Evolutionary conservation across 148 eudicot genomes (phyloP).

Genomic region (Polygonum aviculare): DNA sequence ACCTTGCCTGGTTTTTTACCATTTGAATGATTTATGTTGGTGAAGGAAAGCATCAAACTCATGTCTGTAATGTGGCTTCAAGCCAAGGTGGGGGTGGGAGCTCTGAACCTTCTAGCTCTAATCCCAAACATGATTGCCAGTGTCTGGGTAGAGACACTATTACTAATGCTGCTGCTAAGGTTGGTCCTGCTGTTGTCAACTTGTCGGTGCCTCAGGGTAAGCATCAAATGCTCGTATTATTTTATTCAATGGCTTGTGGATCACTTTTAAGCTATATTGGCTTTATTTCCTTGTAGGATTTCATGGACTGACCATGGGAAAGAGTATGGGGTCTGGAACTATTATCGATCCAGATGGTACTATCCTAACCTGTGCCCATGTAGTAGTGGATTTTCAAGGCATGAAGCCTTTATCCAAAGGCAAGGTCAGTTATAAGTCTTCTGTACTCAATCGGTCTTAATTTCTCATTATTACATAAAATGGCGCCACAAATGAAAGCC

Average conservation of each 20-base stretch:
- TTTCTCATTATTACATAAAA: not conserved
- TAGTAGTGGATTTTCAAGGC: constrained; percentile 61
- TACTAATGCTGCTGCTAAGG: constrained; percentile 84
- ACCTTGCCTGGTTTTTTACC: not conserved
- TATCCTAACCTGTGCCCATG: constrained; percentile 65
- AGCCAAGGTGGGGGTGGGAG: constrained; percentile 35
- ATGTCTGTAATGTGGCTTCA: constrained; percentile 37
- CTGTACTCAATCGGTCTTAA: not conserved
- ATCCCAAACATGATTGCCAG: constrained; percentile 35
- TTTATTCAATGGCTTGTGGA: not conserved
- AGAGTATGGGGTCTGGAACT: constrained; percentile 70
- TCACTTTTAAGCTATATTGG: not conserved
- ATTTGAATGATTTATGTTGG: not conserved
- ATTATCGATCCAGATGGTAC: constrained; percentile 64
- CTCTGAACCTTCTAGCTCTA: constrained; percentile 31
- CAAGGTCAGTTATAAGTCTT: constrained; percentile 39
- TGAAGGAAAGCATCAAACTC: constrained; percentile 31
- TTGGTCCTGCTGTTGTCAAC: constrained; percentile 90
- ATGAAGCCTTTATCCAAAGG: constrained; percentile 50
- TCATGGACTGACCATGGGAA: constrained; percentile 57
- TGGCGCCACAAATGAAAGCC: not conserved
- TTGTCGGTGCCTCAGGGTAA: constrained; percentile 70
- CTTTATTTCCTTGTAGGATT: constrained; percentile 31
- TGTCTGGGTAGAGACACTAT: constrained; percentile 69
- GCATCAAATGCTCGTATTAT: constrained; percentile 2